Base-by-base conservation (phyloP, 2,329 filamentous ascomycete species). In the Cryoendolithus antarcticus region DNA sequence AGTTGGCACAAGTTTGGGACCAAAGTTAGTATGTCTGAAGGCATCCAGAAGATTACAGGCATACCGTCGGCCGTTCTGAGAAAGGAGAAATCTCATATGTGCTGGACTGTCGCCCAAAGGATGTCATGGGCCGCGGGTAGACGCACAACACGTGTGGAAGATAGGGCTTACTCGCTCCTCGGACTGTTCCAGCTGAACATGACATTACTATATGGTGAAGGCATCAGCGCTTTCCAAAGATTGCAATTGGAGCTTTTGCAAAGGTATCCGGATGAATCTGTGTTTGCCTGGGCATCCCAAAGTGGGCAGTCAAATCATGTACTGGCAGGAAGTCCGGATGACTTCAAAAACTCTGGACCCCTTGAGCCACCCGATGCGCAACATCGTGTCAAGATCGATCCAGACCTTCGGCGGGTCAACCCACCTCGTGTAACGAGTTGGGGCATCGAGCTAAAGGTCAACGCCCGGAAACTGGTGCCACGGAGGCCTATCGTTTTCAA, bases 231-330 rank as follows among this genome's bases (percentile, higher is more conserved):
- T 4, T 54, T 53, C 35, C 37, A 35, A 10, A 39, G 50, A 4
- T 44, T 55, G 1, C 52, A 54, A 35, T 43, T 48, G 13, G 50
- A 48, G 37, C 48, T 55, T 10, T 38, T 53, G 12, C 42, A 39
- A 27, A 28, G 31, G 4, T 33, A 29, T 9, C 41, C 48, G 13
- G 52, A 54, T 30, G 38, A 47, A 12, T 49, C 48, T 5, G 47
- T 53, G 13, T 50, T 52, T 39, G 46, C 46, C 4, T 52, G 49
- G 48, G 9, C 13, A 1, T 13, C 34, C 5, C 13, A 30, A 12
- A 2, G 2, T 12, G 34, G 30, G 3, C 24, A 13, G 6, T 12
- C 19, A 2, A 24, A 36, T 9, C 24, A 28, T 29, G 11, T 36
- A 9, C 34, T 36, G 3, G 34, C 34, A 4, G 34, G 30, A 9